Evolutionary conservation across 495 filamentous ascomycete genomes (phyloP).

Genomic region (Tuber indicum): DNA sequence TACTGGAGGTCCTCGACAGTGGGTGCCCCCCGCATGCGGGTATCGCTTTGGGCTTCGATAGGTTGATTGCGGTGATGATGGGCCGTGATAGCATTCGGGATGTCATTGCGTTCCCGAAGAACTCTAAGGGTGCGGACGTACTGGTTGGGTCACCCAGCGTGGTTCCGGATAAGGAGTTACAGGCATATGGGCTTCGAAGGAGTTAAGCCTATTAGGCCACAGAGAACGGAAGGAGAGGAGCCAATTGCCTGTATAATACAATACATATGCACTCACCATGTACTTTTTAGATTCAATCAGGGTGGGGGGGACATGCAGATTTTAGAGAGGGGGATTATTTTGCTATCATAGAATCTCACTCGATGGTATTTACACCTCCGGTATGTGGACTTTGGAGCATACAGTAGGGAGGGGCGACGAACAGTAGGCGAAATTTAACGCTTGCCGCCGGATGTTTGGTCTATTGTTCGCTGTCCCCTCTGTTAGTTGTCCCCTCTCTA

Average conservation of each 20-base stretch:
- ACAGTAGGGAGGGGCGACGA: neutral
- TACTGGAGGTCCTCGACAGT: conserved; percentile 70
- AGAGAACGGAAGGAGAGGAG: neutral
- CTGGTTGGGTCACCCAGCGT: conserved; percentile 67
- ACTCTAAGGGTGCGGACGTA: conserved; percentile 73
- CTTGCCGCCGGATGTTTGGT: neutral
- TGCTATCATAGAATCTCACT: neutral
- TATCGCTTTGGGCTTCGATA: conserved; percentile 85
- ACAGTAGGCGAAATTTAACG: neutral
- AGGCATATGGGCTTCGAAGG: conserved; percentile 51
- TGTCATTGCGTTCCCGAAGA: conserved; percentile 96
- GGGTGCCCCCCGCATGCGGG: conserved; percentile 98
- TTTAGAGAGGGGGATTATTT: neutral
- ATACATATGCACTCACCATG: neutral
- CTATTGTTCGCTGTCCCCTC: neutral
- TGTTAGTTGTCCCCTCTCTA: neutral
- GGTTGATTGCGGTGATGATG: conserved; percentile 73
- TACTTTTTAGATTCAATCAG: neutral
- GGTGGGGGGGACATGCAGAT: neutral
- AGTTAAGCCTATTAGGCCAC: neutral
- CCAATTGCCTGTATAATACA: neutral
- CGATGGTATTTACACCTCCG: neutral
- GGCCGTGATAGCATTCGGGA: conserved; percentile 71
- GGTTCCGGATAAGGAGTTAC: conserved; percentile 58
- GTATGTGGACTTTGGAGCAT: neutral